Percentiles rank a stretch among this genome's conserved stretches.
phyloP scores from a whole-genome alignment of 768 basidiomycete genomes.

The Suillus tomentosus region DNA sequence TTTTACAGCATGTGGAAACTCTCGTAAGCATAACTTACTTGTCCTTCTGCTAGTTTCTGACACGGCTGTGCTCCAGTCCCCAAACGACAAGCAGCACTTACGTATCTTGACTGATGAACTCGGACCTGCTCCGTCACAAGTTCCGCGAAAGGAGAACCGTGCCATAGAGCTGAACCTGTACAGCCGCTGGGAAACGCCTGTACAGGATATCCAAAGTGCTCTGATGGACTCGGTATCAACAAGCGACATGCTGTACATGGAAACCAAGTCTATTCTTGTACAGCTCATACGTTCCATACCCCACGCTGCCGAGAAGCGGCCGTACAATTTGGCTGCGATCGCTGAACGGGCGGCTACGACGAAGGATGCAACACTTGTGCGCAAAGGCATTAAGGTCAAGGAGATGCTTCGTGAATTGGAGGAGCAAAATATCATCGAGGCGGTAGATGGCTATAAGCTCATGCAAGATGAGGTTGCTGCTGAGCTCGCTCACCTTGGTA shows the following conservation, averaged over 20 bases:
- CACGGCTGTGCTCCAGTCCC: slow-evolving; percentile 58
- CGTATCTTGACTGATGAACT: slow-evolving; percentile 97
- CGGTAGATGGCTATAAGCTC: slow-evolving; percentile 80
- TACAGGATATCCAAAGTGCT: slow-evolving; percentile 95
- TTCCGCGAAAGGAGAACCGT: slow-evolving; percentile 97
- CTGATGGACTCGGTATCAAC: slow-evolving; percentile 97
- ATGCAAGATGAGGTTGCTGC: slow-evolving; percentile 98
- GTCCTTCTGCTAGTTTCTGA: background rate
- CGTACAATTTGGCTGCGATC: slow-evolving; percentile 84
- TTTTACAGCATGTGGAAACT: slow-evolving; percentile 92
- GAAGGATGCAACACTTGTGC: slow-evolving; percentile 93
- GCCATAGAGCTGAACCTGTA: slow-evolving; percentile 91
- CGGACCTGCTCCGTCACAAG: slow-evolving; percentile 89
- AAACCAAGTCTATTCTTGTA: slow-evolving; percentile 98
- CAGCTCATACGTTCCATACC: slow-evolving; percentile 96
- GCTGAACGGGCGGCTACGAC: slow-evolving; percentile 97
- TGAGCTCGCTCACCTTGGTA: slow-evolving; percentile 95
- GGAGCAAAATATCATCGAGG: slow-evolving; percentile 84
- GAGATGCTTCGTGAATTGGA: slow-evolving; percentile 98
- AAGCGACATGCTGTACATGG: slow-evolving; percentile 99
- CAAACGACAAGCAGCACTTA: slow-evolving; percentile 96
- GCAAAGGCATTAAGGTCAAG: slow-evolving; percentile 99
- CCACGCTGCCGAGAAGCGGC: slow-evolving; percentile 76
- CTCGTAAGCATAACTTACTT: slow-evolving; percentile 57
- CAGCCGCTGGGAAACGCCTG: slow-evolving; percentile 98